Base-by-base conservation (phyloP, 2,329 filamentous ascomycete species). In the Pestalotiopsis sp. region DNA sequence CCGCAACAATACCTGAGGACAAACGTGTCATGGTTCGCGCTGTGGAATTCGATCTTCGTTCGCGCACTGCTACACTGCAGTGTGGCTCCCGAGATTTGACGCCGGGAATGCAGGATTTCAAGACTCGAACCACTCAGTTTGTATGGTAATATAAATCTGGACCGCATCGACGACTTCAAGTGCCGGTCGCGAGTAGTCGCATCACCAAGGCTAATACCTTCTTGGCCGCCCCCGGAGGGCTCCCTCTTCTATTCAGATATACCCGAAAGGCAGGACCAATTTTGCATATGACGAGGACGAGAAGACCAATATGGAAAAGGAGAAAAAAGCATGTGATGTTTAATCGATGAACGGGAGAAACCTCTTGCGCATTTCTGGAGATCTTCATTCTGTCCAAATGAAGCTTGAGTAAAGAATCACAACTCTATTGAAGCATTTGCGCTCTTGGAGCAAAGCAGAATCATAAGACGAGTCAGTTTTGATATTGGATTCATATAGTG, bases 21-120 rank as follows among this genome's bases (percentile, higher is more conserved):
- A 86, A 81, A 73, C 84, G 87, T 11, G 81, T 89, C 67, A 88
- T 88, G 82, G 82, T 90, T 60, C 82, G 84, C 67, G 79, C 85
- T 0, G 86, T 88, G 23, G 84, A 89, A 70, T 89, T 90, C 72
- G 84, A 89, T 72, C 79, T 90, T 62, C 83, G 85, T 39, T 80
- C 83, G 63, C 83, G 85, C 60, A 80, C 78, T 66, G 87, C 87
- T 4, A 77, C 80, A 11, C 77, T 90, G 31, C 79, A 82, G 69
- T 86, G 88, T 39, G 87, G 87, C n/a, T 87, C 86, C 9, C 80
- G 87, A 55, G 84, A 84, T 6, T 75, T 87, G n/a, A 81, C 79
- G 4, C 81, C 82, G 1, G 85, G 82, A 0, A 77, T 80, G 66
- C 79, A 77, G 1, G 87, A 89, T 72, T 71, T 80, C 39, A 85